Evolutionary conservation across 1,284 basidiomycete genomes (phyloP), one percentile per base, ranked within the genome.

Genomic region (Puccinia brachypodii): DNA sequence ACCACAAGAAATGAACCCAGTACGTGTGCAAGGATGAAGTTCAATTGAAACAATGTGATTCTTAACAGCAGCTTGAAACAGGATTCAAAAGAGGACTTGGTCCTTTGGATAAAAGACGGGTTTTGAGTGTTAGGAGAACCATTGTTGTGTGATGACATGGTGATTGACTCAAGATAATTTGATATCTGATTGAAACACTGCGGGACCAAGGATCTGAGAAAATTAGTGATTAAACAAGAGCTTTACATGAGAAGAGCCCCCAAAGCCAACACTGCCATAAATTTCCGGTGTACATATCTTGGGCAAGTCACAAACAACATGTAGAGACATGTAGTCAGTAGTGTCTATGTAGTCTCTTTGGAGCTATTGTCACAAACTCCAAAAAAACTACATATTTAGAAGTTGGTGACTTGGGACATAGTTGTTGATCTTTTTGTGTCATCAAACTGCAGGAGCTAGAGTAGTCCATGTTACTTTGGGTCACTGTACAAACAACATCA

Each of bases 351-450:
- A 53, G 50, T 53, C 50, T 53, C 50, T 53, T 53, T 53, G 16
- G 50, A 53, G 50, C 50, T 53, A 53, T 53, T 22, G 16, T 53
- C 50, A 53, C 50, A 53, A 8, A 53, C 50, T 53, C 7, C 50
- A 53, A 53, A 53, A 53, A 53, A 53, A 53, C 50, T 53, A 53
- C 50, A 53, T 53, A 53, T 53, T 53, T 53, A 53, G 50, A 53
- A 53, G 42, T 44, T 44, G 7, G 42, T 44, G 42, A 44, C 42
- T 44, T 44, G 42, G 42, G 42, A 44, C 42, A 44, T 44, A 44
- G 42, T 44, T 44, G 42, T 44, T 16, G 42, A 44, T 44, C 42
- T 44, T 44, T 44, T 44, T 16, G 16, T 44, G 7, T 44, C 42
- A 44, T 44, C 42, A 44, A 44, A 44, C 42, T 44, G 42, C 42